Percentiles rank a stretch among this genome's conserved stretches.
Conservation (phyloP, 345 rosid genomes). For the Erodium maritimum region DNA sequence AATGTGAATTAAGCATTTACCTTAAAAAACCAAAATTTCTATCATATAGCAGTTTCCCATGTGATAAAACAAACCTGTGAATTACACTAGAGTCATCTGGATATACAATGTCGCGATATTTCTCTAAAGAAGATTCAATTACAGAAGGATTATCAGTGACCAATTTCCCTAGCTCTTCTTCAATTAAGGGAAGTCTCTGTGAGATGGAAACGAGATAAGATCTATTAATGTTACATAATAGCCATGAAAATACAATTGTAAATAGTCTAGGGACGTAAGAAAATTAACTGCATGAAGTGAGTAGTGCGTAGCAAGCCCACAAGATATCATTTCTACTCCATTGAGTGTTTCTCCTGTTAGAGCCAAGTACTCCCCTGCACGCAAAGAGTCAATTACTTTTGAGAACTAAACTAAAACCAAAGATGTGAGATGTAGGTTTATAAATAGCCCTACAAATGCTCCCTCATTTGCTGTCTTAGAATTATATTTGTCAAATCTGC, state of each 20-base stretch:
- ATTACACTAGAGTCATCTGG: constrained; percentile 61
- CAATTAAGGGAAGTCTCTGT: constrained; percentile 56
- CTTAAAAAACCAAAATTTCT: constrained; percentile 1
- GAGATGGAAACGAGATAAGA: constrained; percentile 1
- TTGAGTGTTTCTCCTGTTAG: constrained; percentile 72
- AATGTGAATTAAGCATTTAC: neutral
- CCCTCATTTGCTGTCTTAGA: too few relatives aligned
- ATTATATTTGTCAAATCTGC: too few relatives aligned
- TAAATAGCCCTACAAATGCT: too few relatives aligned
- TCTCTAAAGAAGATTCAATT: constrained; percentile 53
- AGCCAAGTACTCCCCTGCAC: constrained; percentile 85
- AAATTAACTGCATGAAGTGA: constrained; percentile 39
- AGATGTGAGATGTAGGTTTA: neutral
- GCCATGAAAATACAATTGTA: constrained; percentile 5
- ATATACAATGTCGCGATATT: constrained; percentile 42
- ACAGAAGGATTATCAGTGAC: constrained; percentile 85
- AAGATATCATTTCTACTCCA: constrained; percentile 83
- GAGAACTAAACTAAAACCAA: neutral
- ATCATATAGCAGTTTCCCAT: neutral
- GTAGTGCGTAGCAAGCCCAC: constrained; percentile 87
- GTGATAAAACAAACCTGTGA: constrained; percentile 42
- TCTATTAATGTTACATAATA: constrained; percentile 1
- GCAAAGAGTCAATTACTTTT: neutral
- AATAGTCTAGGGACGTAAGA: neutral
- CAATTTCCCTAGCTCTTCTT: constrained; percentile 54